A percentile compares a stretch with the other conserved stretches of the same genome.
These are phyloP conservation scores for Xylariaceae sp. DNA, from an alignment of 2,329 filamentous ascomycete species.

Conservation along the genomic window DNA sequence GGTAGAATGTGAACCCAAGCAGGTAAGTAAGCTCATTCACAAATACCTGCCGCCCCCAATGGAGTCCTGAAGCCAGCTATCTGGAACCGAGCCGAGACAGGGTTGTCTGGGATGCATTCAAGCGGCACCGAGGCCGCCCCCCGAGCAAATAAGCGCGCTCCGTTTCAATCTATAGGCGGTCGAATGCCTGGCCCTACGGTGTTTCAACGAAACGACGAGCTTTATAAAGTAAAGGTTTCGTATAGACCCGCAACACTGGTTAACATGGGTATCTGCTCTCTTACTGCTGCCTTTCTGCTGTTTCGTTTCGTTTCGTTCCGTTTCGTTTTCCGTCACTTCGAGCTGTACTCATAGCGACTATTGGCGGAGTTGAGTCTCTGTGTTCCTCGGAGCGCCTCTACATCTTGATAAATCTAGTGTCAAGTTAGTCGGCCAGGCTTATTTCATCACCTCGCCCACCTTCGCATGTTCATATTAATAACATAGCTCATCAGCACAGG, in stretches of 20 bases:
- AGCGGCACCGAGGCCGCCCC: slow-evolving; percentile 9
- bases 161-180: slow-evolving; percentile 20
- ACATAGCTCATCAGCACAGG: not conserved
- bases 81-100: slow-evolving; percentile 9
- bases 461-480: not conserved
- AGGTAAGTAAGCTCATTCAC: no score
- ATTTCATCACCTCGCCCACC: not conserved
- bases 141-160: slow-evolving; percentile 19
- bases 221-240: slow-evolving; percentile 18
- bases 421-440: no score
- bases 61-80: not conserved
- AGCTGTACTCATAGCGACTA: no score
- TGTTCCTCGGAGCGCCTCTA: no score
- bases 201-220: slow-evolving; percentile 18
- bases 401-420: no score
- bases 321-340: no score
- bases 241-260: not conserved
- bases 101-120: slow-evolving; percentile 15
- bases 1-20: no score
- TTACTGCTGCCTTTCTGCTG: not conserved
- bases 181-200: slow-evolving; percentile 17
- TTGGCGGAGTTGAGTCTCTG: no score
- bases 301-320: no score
- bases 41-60: not conserved
- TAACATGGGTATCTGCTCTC: not conserved